Base-by-base conservation (phyloP, 345 rosid genomes). In the Gossypium herbaceum region DNA sequence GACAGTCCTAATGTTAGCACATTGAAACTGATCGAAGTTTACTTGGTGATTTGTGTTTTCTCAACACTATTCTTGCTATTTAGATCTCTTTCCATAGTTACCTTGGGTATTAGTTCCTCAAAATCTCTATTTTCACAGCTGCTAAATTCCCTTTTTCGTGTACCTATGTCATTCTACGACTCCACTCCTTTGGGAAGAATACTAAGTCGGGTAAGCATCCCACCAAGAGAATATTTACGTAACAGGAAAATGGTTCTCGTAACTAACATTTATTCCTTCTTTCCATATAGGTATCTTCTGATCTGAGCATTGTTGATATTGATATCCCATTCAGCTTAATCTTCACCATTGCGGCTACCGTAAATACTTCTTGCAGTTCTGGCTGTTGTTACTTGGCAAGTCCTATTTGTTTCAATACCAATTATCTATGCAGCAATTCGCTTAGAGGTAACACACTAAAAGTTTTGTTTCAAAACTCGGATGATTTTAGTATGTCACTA, bases 301-400 rank as follows among this genome's bases (percentile, higher is more conserved):
- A 92, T 86, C 86, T 94, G 77, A 91, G 95, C 76, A 91, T 92
- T 22, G 90, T 94, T 4, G 98, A 94, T 81, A 90, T 92, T 76
- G 98, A 94, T 68, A 81, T 92, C 58, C 90, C 98, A 9, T 94
- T 92, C 34, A 55, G 84, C 76, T 76, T 94, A 39, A 76, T 90
- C 73, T 88, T 88, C 75, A 88, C 94, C 70, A 79, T 84, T 61
- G 94, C 84, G 9, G 84, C 97, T 41, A 86, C 94, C 15, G 73
- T 72, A 13, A 91, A 91, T 87, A 75, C 91, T 24, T 85, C 95
- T 92, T 78, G 89, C 88, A 81, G 98, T 91, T 60, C 83, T 94
- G 34, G 90, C 92, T 69, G 85, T 88, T 74, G 87, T 94, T 60
- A 86, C 94, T 17, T 94, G 98, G 98, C 98, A 92, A 86, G 94